Conservation (phyloP, 257 asterid species). For the Salvia miltiorrhiza region DNA sequence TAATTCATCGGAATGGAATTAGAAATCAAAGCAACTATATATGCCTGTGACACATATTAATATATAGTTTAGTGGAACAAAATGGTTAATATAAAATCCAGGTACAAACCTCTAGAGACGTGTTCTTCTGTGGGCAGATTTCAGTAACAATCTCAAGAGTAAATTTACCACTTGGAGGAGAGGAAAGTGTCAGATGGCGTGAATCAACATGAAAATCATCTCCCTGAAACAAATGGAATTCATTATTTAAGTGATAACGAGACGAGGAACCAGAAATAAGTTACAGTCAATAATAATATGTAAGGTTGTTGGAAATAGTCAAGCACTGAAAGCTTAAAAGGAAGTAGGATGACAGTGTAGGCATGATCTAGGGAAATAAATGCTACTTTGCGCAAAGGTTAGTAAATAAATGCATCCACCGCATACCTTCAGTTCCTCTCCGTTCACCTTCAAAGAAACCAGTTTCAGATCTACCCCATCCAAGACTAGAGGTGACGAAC, state of each 20-base stretch:
- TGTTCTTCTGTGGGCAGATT: conserved; percentile 83
- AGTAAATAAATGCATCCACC: background rate
- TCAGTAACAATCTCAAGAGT: conserved; percentile 77
- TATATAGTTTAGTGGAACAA: background rate
- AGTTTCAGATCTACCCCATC: conserved; percentile 84
- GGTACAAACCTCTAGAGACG: conserved; percentile 72
- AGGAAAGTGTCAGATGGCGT: conserved; percentile 66
- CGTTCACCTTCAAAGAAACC: conserved; percentile 58
- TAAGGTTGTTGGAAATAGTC: background rate
- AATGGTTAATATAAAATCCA: background rate
- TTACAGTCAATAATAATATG: background rate
- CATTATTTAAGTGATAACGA: background rate
- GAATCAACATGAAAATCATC: conserved; percentile 55
- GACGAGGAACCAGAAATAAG: background rate
- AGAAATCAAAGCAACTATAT: conserved; percentile 1
- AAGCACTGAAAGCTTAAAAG: background rate
- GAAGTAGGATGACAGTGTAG: conserved; percentile 5
- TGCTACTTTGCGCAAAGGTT: conserved; percentile 6
- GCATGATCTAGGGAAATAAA: background rate
- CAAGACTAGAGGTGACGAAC: conserved; percentile 67
- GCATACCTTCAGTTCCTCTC: conserved; percentile 63
- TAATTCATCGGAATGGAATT: conserved; percentile 12
- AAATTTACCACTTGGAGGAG: conserved; percentile 80
- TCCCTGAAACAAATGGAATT: conserved; percentile 47
- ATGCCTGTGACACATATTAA: background rate